Evolutionary conservation across 805 yeast genomes (phyloP), one percentile per base, ranked within the genome.

Genomic region (Nakazawaea laoshanensis): DNA sequence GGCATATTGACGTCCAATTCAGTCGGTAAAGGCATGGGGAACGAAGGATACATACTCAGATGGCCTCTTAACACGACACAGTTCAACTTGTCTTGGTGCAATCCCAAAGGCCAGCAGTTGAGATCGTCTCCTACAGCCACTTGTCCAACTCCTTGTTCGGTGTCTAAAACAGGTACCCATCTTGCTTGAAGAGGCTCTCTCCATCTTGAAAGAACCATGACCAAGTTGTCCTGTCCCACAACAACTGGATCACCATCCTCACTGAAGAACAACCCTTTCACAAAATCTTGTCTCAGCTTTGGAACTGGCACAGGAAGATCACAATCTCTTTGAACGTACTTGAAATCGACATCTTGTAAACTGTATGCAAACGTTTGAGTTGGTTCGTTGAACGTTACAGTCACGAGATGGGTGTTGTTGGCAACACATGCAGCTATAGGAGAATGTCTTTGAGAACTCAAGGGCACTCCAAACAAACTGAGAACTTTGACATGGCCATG

Each of bases 181-280:
- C 77, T 66, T 2, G 94, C 77, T 50, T 87, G 92, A 22, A 67
- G 53, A 1, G 80, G 63, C 15, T 69, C 72, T 44, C 96, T 66
- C 95, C 96, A 89, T 42, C 77, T 73, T 16, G 77, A 65, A 14
- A 92, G 59, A 0, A 85, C 72, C 20, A 82, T 53, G 24, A 92
- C 62, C 8, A 77, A 69, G 40, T 86, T 86, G 42, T 79, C 87
- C 20, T 66, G 61, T n/a, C 94, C 95, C 35, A 78, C 81, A 5
- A 88, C 52, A 42, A 92, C 82, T 1, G 98, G 98, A 52, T 89
- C 96, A 14, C 95, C 95, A 46, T 72, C 78, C 28, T 78, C 77
- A 27, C 85, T 80, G 62, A 89, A 92, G 48, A 92, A 87, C n/a
- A 84, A 52, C 3, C 88, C 79, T 41, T 71, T 74, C 40, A 59